Base-by-base conservation (phyloP, 495 filamentous ascomycete species). In the Letharia columbiana region DNA sequence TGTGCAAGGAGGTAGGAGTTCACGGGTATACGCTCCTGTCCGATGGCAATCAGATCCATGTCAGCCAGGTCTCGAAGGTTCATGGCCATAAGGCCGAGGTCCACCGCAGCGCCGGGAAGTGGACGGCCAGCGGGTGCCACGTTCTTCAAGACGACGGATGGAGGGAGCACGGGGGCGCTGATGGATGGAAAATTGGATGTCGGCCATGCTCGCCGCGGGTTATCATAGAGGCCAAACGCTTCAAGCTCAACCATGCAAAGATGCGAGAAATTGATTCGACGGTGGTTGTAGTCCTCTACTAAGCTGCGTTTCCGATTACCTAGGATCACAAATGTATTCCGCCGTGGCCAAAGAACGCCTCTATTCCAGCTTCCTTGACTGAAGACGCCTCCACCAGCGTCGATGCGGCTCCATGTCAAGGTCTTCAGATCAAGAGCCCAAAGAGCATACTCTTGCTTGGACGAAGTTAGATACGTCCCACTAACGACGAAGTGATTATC, bases 271-370 rank as follows among this genome's bases (percentile, higher is more conserved):
- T 98, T 98, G 77, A 98, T 96, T 18, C 95, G 87, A 15, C 94
- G 89, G 70, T 98, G 93, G 67, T 97, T 97, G 71, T 98, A 98
- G 72, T 98, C 94, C 66, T 98, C 95, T 0, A 97, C 93, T n/a
- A 98, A 79, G 66, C 89, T 96, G 58, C 94, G 81, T 75, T 91
- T 94, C 40, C 93, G 86, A 74, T 96, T 93, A 33, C 94, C 94
- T 31, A 98, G 82, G 67, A 98, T 91, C 52, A 98, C 91, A 76
- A 97, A 98, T 2, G 89, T 87, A 73, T 96, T 98, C 62, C 95
- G 83, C 56, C 92, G 85, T 66, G 90, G 86, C 94, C 94, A 98
- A 50, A 98, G 75, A 4, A 98, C 83, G 42, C 94, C 94, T 62
- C 94, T 82, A 70, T 98, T 98, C 94, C 94, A 98, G 73, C 92